Conservation (phyloP, 805 yeast species). For the Candida coleopterorum region DNA sequence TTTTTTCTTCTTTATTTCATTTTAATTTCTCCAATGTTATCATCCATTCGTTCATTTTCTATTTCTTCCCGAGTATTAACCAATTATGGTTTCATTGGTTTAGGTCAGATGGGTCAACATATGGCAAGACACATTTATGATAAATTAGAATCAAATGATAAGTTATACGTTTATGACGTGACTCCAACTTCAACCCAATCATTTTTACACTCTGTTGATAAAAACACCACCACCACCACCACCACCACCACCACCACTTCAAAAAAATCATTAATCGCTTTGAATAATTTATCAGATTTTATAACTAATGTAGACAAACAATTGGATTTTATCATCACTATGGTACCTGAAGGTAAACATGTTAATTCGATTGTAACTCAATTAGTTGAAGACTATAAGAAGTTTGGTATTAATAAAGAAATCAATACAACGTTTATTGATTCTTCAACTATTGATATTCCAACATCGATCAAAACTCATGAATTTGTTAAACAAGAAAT, state of each 20-base stretch:
- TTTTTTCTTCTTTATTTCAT: no score
- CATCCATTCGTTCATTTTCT: conserved; percentile 10
- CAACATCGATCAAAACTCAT: conserved; percentile 40
- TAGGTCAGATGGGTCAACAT: conserved; percentile 54
- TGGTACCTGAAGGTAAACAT: conserved; percentile 53
- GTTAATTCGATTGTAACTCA: conserved; percentile 38
- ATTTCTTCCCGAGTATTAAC: conserved; percentile 8
- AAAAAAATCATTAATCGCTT: conserved; percentile 13
- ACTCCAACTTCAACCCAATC: conserved; percentile 21
- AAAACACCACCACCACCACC: conserved; percentile 15
- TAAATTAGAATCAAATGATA: conserved; percentile 33
- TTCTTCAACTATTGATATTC: conserved; percentile 49
- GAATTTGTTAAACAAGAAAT: conserved; percentile 25
- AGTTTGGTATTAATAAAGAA: conserved; percentile 4
- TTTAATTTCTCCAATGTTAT: conserved; percentile 1
- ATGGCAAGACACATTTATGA: conserved; percentile 49
- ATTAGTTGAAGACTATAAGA: conserved; percentile 29
- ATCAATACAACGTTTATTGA: conserved; percentile 33
- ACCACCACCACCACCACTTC: conserved; percentile 15
- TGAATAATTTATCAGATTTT: conserved; percentile 20
- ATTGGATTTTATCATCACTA: conserved; percentile 42
- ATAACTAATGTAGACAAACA: conserved; percentile 27
- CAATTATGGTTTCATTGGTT: conserved; percentile 49
- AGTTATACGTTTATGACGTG: conserved; percentile 42
- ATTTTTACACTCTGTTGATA: conserved; percentile 21